Evolutionary conservation across 225 moss, liverwort and hornwort species (phyloP), one percentile per base, ranked within the genome.

Genomic region (Climacium dendroides): DNA sequence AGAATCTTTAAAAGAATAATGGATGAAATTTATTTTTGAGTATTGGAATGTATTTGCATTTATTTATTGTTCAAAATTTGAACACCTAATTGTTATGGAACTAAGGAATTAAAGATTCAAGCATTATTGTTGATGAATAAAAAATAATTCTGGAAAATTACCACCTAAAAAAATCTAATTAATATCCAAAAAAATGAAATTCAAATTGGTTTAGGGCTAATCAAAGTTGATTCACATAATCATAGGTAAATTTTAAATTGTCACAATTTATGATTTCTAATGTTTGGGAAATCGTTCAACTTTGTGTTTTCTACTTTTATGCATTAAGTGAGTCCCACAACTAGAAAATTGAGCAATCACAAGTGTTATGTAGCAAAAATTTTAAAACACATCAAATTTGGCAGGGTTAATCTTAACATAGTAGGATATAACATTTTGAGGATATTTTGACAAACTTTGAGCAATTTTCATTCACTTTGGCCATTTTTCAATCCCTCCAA

Each of bases 351-450:
- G 37, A n/a, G n/a, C 12, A 37, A 12, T 37, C 4, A 66, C 37
- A 66, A n/a, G 6, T 22, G 2, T 12, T 2, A 66, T 12, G 19
- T n/a, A 66, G 66, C 4, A n/a, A 7, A 20, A 66, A 11, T 45
- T 20, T 3, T 11, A 2, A 20, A 37, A 37, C 23, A 23, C 12
- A 7, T 10, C 7, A 67, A 7, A 67, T 67, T 67, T 37, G 7
- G 4, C 1, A 6, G 0, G 5, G 10, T 3, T n/a, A 11, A 10
- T n/a, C 11, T n/a, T n/a, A 22, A 67, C 4, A 67, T 22, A 2
- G 4, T n/a, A n/a, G 20, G 7, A n/a, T 66, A 22, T 7, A 37
- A 13, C 7, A 67, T 67, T 67, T 7, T 2, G 0, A 22, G 3
- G 4, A 22, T 7, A 22, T 67, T 67, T 37, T 2, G 23, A 37